These are phyloP conservation scores for Epichloe uncinata DNA, from an alignment of 2,329 filamentous ascomycete species.

Conservation along the genomic window DNA sequence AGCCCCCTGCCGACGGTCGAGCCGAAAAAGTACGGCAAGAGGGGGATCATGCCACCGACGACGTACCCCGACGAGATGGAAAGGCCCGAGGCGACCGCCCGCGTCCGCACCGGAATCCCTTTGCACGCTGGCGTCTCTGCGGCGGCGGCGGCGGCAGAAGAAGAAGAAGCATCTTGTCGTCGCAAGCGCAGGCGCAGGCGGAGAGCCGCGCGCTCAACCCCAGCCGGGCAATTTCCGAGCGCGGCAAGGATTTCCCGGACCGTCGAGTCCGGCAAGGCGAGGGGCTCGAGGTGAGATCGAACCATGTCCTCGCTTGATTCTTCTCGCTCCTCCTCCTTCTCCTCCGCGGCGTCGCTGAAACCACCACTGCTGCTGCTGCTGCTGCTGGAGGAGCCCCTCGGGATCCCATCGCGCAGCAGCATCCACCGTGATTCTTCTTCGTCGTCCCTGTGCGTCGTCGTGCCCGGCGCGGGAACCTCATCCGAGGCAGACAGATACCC, in stretches of 20 bases:
- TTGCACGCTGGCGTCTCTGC: conserved; percentile 8
- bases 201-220: conserved; percentile 12
- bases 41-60: conserved; percentile 46
- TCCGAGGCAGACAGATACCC: conserved; percentile 50
- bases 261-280: conserved; percentile 14
- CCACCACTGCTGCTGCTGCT: no score
- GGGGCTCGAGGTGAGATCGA: conserved; percentile 19
- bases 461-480: conserved; percentile 11
- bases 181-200: conserved; percentile 8
- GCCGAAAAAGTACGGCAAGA: conserved; percentile 48
- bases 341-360: no score
- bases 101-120: conserved; percentile 11
- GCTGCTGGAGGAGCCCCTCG: neutral
- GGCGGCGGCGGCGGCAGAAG: neutral
- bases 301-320: conserved; percentile 13
- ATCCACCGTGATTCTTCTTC: conserved; percentile 16
- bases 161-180: neutral
- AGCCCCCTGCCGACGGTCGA: conserved; percentile 27
- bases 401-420: conserved; percentile 8
- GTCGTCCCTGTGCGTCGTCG: neutral
- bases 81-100: conserved; percentile 36
- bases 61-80: conserved; percentile 50
- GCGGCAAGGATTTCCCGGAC: conserved; percentile 14
- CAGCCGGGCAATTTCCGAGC: conserved; percentile 17
- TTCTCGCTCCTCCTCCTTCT: conserved; percentile 4